Evolutionary conservation across 257 asterid species (phyloP).

Genomic region (Solanum pinnatisectum): DNA sequence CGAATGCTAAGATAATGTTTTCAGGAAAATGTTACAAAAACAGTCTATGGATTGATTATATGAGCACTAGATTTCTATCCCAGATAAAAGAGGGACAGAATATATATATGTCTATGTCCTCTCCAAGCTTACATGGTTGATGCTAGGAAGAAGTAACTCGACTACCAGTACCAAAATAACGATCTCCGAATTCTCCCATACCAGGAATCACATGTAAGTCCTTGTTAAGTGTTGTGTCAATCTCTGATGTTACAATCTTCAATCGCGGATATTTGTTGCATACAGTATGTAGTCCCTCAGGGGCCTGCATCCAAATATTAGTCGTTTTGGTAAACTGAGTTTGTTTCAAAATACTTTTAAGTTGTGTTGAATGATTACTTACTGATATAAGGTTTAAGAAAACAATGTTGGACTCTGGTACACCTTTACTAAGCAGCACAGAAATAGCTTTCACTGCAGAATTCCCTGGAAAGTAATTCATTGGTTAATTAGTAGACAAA

Average conservation of each 20-base stretch:
- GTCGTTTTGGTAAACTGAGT: background rate
- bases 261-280: slow-evolving; percentile 61
- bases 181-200: slow-evolving; percentile 96
- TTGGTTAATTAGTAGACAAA: background rate
- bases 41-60: background rate
- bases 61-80: background rate
- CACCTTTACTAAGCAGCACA: slow-evolving; percentile 76
- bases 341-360: background rate
- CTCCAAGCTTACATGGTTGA: background rate
- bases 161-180: slow-evolving; percentile 76
- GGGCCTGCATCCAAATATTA: slow-evolving; percentile 55
- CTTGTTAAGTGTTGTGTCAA: slow-evolving; percentile 59
- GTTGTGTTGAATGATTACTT: slow-evolving; percentile 3
- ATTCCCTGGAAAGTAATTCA: slow-evolving; percentile 32
- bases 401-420: slow-evolving; percentile 74
- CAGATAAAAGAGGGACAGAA: background rate
- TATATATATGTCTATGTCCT: background rate
- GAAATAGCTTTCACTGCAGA: slow-evolving; percentile 82
- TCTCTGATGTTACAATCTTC: slow-evolving; percentile 86
- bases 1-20: background rate
- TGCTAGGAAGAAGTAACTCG: background rate
- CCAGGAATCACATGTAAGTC: slow-evolving; percentile 84
- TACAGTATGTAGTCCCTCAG: slow-evolving; percentile 76
- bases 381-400: slow-evolving; percentile 91
- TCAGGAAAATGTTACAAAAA: background rate